A percentile compares a stretch with the other conserved stretches of the same genome.
Conservation (phyloP, 1,284 basidiomycete genomes). For the Fomitopsis palustris region DNA sequence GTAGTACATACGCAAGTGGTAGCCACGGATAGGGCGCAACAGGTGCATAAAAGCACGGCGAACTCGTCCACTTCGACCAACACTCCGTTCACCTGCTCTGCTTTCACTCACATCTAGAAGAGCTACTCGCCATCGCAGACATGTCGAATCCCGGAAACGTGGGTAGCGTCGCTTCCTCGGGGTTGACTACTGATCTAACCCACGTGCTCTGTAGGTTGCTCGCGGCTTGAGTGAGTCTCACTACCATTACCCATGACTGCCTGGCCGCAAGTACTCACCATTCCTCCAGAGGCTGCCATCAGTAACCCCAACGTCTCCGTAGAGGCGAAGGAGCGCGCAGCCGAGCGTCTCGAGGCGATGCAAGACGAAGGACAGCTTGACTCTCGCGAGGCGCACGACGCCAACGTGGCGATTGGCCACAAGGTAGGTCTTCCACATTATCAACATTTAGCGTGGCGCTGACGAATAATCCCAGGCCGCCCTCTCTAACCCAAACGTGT, state of each 20-base stretch:
- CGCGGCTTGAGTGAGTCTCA: slow-evolving; percentile 16
- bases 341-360: slow-evolving; percentile 38
- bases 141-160: slow-evolving; percentile 18
- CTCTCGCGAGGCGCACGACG: slow-evolving; percentile 7
- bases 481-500: slow-evolving; percentile 36
- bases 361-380: slow-evolving; percentile 19
- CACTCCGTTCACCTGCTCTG: neutral
- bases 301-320: slow-evolving; percentile 45
- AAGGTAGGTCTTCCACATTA: slow-evolving; percentile 9
- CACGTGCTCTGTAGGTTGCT: slow-evolving; percentile 13
- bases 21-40: slow-evolving; percentile 1
- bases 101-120: too few species aligned
- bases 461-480: slow-evolving; percentile 13
- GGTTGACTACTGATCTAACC: neutral
- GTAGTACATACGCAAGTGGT: neutral
- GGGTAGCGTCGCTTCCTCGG: neutral
- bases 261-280: neutral
- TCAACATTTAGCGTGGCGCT: neutral
- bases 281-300: slow-evolving; percentile 29
- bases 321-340: slow-evolving; percentile 44
- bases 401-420: slow-evolving; percentile 21
- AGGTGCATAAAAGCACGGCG: neutral
- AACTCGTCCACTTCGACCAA: neutral
- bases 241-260: neutral
- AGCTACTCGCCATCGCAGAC: too few species aligned